Evolutionary conservation across 1,284 basidiomycete genomes (phyloP).

Genomic region (Thelephora terrestris): DNA sequence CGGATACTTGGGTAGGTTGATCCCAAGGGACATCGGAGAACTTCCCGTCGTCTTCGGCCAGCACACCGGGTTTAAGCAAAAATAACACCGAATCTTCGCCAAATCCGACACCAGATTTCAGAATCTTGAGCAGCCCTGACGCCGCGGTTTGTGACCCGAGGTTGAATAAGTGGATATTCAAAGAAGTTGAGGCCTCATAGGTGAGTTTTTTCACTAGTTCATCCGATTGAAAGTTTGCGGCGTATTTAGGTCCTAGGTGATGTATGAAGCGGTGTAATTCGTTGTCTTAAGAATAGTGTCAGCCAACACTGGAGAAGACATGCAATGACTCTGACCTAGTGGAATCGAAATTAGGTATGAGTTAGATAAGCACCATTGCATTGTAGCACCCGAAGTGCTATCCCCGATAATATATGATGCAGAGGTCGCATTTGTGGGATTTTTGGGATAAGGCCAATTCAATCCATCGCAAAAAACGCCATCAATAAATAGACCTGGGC

Average conservation of each 20-base stretch:
- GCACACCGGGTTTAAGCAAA: slow-evolving; percentile 30
- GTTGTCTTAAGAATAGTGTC: slow-evolving; percentile 32
- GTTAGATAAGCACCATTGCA: slow-evolving; percentile 66
- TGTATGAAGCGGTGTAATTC: slow-evolving; percentile 61
- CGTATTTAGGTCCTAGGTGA: slow-evolving; percentile 68
- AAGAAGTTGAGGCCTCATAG: slow-evolving; percentile 67
- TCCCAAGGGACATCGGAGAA: background rate
- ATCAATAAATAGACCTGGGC: slow-evolving; percentile 59
- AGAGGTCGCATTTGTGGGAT: slow-evolving; percentile 27
- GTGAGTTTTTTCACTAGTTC: slow-evolving; percentile 61
- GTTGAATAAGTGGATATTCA: slow-evolving; percentile 54
- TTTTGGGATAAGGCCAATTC: slow-evolving; percentile 49
- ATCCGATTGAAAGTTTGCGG: slow-evolving; percentile 56
- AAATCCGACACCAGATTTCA: slow-evolving; percentile 43
- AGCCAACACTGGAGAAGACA: background rate
- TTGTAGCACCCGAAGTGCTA: slow-evolving; percentile 24
- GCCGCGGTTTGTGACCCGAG: slow-evolving; percentile 17
- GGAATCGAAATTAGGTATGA: slow-evolving; percentile 51
- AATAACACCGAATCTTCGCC: slow-evolving; percentile 39
- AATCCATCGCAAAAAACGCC: slow-evolving; percentile 53
- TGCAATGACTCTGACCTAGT: slow-evolving; percentile 32
- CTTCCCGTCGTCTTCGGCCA: background rate
- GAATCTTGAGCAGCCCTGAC: slow-evolving; percentile 36
- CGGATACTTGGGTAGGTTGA: background rate
- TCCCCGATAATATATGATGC: slow-evolving; percentile 48